Conservation (phyloP, 441 rosid genomes). For the Eruca vesicaria region DNA sequence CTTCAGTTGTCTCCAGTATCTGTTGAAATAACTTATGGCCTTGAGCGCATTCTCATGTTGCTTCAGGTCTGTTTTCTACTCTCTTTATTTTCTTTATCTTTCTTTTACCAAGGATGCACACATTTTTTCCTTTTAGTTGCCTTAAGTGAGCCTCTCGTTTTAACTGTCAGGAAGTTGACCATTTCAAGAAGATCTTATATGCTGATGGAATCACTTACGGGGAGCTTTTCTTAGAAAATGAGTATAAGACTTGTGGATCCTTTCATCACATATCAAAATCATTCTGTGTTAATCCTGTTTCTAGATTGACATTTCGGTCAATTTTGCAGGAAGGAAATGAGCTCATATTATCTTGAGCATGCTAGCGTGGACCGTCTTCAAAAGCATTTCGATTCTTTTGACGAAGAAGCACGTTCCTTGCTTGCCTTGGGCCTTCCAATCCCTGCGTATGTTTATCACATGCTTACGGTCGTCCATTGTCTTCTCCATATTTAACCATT, state of each 20-base stretch:
- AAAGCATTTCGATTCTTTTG: slow-evolving; percentile 84
- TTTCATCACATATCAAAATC: background rate
- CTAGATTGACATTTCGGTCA: slow-evolving; percentile 2
- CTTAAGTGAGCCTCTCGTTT: slow-evolving; percentile 32
- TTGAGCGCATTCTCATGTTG: slow-evolving; percentile 94
- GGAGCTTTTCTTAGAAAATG: slow-evolving; percentile 93
- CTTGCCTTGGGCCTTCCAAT: slow-evolving; percentile 84
- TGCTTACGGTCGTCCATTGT: slow-evolving; percentile 1
- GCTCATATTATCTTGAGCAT: slow-evolving; percentile 87
- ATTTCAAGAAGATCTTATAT: slow-evolving; percentile 90
- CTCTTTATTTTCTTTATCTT: background rate
- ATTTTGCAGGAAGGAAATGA: slow-evolving; percentile 91
- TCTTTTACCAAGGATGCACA: background rate
- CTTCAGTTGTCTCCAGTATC: slow-evolving; percentile 88
- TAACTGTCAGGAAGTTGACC: slow-evolving; percentile 82
- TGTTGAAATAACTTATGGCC: slow-evolving; percentile 98
- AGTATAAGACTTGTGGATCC: slow-evolving; percentile 47
- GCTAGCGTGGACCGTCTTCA: slow-evolving; percentile 83
- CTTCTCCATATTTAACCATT: slow-evolving; percentile 10
- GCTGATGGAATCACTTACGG: slow-evolving; percentile 96
- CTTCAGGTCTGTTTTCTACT: slow-evolving; percentile 65
- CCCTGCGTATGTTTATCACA: slow-evolving; percentile 79
- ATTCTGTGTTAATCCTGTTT: background rate
- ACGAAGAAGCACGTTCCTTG: slow-evolving; percentile 86
- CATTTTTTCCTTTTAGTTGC: slow-evolving; percentile 15